A percentile compares a stretch with the other conserved stretches of the same genome.
These are phyloP conservation scores for Breviolum minutum DNA, from an alignment of 73 alveolate genomes.

Conservation along the genomic window DNA sequence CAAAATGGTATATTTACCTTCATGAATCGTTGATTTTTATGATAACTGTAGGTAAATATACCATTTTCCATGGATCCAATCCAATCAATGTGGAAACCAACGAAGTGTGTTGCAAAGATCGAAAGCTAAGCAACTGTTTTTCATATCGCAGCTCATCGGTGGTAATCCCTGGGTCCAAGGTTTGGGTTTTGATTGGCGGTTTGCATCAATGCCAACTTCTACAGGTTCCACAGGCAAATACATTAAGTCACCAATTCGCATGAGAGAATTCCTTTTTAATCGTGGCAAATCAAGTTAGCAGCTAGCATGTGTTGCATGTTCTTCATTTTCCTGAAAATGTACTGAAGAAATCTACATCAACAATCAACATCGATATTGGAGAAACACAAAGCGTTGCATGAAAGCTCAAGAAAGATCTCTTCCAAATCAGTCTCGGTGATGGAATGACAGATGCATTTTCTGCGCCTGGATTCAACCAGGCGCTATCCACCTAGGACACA, in stretches of 20 bases:
- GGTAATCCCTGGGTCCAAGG: not conserved
- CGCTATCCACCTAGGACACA: conserved; percentile 10
- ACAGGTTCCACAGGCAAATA: too few relatives aligned
- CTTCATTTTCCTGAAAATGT: not conserved
- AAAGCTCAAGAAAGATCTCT: not conserved
- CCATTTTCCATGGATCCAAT: not conserved
- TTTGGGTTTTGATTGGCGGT: too few relatives aligned
- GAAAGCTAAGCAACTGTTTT: conserved; percentile 3
- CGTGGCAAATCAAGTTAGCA: too few relatives aligned
- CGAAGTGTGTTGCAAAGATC: not conserved
- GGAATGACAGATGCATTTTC: not conserved
- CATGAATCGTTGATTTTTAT: too few relatives aligned
- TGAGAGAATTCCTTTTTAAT: too few relatives aligned
- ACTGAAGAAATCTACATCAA: not conserved
- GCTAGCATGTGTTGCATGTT: not conserved
- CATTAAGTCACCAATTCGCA: too few relatives aligned
- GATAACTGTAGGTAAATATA: too few relatives aligned
- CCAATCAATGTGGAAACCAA: too few relatives aligned
- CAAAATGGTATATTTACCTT: too few relatives aligned
- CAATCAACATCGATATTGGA: not conserved
- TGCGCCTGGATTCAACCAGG: conserved; percentile 41
- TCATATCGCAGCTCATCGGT: conserved; percentile 25
- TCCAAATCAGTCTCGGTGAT: not conserved
- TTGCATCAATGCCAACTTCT: not conserved
- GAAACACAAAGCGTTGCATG: not conserved